A percentile compares a stretch with the other conserved stretches of the same genome.
These are phyloP conservation scores for Globisporangium spinosum DNA, from an alignment of 352 stramenopile genomes.

Conservation along the genomic window DNA sequence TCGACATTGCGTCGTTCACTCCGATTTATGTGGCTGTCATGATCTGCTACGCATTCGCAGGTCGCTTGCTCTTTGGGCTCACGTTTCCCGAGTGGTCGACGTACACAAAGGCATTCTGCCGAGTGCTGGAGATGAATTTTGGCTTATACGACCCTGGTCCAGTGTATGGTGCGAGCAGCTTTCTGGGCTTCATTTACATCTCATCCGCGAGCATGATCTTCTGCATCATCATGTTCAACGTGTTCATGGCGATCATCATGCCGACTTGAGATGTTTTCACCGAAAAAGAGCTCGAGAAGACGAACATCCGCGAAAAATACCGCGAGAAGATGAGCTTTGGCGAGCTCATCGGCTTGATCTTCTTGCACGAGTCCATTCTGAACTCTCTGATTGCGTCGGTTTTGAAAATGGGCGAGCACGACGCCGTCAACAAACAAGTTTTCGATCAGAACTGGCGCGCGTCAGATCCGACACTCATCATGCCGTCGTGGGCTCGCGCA, in stretches of 20 bases:
- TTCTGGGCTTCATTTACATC: constrained; percentile 63
- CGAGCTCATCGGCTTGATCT: constrained; percentile 34
- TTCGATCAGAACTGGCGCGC: constrained; percentile 43
- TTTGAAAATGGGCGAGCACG: constrained; percentile 27
- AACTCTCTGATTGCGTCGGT: constrained; percentile 48
- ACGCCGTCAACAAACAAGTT: constrained; percentile 27
- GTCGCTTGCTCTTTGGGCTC: constrained; percentile 66
- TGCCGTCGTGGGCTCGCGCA: neutral
- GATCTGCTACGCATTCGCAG: constrained; percentile 62
- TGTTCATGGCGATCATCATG: constrained; percentile 81
- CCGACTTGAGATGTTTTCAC: constrained; percentile 62
- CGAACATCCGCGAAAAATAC: constrained; percentile 40
- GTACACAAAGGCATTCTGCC: constrained; percentile 48
- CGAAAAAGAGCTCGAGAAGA: constrained; percentile 46
- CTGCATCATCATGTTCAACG: constrained; percentile 78
- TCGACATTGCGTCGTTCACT: constrained; percentile 64
- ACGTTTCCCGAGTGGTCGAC: constrained; percentile 63
- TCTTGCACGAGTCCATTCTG: constrained; percentile 46
- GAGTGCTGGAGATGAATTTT: constrained; percentile 76
- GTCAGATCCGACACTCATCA: neutral
- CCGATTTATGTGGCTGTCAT: constrained; percentile 64
- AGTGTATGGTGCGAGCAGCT: constrained; percentile 58
- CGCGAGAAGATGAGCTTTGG: constrained; percentile 33
- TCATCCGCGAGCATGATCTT: constrained; percentile 64
- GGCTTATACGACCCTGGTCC: constrained; percentile 60